These are phyloP conservation scores for Candida loeiensis DNA, from an alignment of 805 yeast genomes.

Conservation along the genomic window DNA sequence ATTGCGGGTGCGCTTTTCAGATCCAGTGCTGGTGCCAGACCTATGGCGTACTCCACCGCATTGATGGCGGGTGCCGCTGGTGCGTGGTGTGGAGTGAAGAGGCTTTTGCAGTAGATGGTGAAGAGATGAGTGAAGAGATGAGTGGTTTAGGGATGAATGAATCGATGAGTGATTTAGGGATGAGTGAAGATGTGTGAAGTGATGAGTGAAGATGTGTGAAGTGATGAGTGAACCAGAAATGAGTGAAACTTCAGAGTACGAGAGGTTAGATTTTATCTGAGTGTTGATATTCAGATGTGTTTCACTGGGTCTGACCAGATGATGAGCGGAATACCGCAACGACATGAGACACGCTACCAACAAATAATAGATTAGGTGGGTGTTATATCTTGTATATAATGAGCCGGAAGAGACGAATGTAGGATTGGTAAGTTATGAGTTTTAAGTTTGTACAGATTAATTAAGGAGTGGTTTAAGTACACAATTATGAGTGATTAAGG, in stretches of 20 bases:
- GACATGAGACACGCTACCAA: background rate
- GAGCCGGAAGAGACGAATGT: background rate
- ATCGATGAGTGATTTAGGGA: too few species aligned
- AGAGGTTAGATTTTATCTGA: too few species aligned
- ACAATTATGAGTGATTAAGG: too few species aligned
- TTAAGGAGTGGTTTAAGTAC: background rate
- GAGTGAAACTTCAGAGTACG: too few species aligned
- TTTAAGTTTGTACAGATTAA: background rate
- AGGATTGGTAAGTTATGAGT: too few species aligned
- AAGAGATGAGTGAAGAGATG: background rate
- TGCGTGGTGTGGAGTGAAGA: slow-evolving; percentile 85
- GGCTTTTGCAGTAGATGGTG: slow-evolving; percentile 13
- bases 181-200: too few species aligned
- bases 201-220: too few species aligned
- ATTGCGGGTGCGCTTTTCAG: slow-evolving; percentile 89
- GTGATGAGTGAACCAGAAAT: too few species aligned
- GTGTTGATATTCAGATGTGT: too few species aligned
- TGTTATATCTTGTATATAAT: background rate
- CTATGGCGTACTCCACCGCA: slow-evolving; percentile 83
- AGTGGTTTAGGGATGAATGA: too few species aligned
- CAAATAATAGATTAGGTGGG: background rate
- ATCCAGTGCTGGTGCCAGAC: slow-evolving; percentile 78
- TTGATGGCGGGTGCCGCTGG: slow-evolving; percentile 89
- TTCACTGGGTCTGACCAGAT: too few species aligned
- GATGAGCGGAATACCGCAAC: too few species aligned